phyloP scores from a whole-genome alignment of 2,329 filamentous ascomycete species.

The Alternaria gaisen region DNA sequence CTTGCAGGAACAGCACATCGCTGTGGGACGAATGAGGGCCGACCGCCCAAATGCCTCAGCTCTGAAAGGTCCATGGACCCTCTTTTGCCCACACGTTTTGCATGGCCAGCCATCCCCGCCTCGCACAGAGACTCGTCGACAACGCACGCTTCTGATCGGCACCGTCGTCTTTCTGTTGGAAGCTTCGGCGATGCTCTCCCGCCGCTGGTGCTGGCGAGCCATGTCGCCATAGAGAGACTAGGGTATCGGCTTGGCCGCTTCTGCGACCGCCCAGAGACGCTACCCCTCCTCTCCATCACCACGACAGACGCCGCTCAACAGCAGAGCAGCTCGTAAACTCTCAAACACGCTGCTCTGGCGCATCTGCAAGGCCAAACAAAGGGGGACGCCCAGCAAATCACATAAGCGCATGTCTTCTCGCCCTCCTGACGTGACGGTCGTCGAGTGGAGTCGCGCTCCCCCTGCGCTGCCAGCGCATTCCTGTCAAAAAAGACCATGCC shows the following conservation, averaged over 20 bases:
- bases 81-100: constrained; percentile 13
- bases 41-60: constrained; percentile 32
- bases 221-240: constrained; percentile 2
- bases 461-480: constrained; percentile 25
- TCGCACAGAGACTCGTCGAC: constrained; percentile 25
- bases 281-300: constrained; percentile 1
- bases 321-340: constrained; percentile 5
- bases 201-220: constrained; percentile 3
- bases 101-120: constrained; percentile 26
- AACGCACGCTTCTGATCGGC: constrained; percentile 24
- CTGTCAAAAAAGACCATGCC: constrained; percentile 35
- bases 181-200: constrained; percentile 12
- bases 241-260: constrained; percentile 26
- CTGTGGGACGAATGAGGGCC: constrained; percentile 24
- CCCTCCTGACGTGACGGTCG: constrained; percentile 31
- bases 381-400: constrained; percentile 25
- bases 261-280: constrained; percentile 28
- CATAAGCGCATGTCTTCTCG: constrained; percentile 20
- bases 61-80: neutral
- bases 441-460: constrained; percentile 29
- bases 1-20: constrained; percentile 38
- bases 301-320: constrained; percentile 9
- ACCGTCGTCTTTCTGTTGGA: constrained; percentile 9
- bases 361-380: constrained; percentile 11
- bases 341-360: constrained; percentile 17